Percentiles rank a stretch among this genome's conserved stretches.
These are phyloP conservation scores for Xylaria hypoxylon DNA, from an alignment of 2,329 filamentous ascomycete species.

Conservation along the genomic window DNA sequence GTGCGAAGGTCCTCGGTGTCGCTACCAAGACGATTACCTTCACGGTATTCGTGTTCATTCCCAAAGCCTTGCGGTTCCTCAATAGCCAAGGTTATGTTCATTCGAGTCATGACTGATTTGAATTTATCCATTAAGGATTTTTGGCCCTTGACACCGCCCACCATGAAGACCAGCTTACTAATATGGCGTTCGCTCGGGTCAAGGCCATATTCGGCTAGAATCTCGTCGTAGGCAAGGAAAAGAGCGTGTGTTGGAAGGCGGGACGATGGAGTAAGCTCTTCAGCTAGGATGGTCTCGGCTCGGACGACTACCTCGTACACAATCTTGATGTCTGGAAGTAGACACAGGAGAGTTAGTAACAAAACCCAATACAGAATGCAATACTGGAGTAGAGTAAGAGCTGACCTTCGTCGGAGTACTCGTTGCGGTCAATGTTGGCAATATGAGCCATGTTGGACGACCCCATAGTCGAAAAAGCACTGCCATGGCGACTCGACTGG, in stretches of 20 bases:
- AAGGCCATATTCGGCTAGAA: conserved; percentile 77
- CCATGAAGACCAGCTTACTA: conserved; percentile 81
- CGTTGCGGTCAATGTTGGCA: conserved; percentile 38
- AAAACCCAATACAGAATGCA: not conserved
- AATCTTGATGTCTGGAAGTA: conserved; percentile 73
- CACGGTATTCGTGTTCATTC: conserved; percentile 48
- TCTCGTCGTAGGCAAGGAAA: conserved; percentile 82
- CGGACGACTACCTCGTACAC: conserved; percentile 80
- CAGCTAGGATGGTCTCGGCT: conserved; percentile 73
- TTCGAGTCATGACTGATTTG: conserved; percentile 71
- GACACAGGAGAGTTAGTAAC: conserved; percentile 30
- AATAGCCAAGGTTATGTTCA: conserved; percentile 79
- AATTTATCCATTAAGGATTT: conserved; percentile 76
- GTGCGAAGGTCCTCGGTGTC: conserved; percentile 38
- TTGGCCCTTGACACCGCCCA: conserved; percentile 73
- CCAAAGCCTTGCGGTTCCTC: conserved; percentile 45
- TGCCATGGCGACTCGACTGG: conserved; percentile 33
- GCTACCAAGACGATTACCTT: not conserved
- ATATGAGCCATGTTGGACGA: conserved; percentile 31
- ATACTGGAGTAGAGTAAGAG: not conserved
- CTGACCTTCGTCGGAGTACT: conserved; percentile 47
- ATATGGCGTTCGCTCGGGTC: conserved; percentile 81
- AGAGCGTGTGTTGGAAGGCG: conserved; percentile 79
- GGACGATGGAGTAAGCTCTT: conserved; percentile 67
- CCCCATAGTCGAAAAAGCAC: conserved; percentile 37